Percentiles rank a stretch among this genome's conserved stretches.
phyloP scores from a whole-genome alignment of 352 stramenopile species.

The Phytophthora parvispora region DNA sequence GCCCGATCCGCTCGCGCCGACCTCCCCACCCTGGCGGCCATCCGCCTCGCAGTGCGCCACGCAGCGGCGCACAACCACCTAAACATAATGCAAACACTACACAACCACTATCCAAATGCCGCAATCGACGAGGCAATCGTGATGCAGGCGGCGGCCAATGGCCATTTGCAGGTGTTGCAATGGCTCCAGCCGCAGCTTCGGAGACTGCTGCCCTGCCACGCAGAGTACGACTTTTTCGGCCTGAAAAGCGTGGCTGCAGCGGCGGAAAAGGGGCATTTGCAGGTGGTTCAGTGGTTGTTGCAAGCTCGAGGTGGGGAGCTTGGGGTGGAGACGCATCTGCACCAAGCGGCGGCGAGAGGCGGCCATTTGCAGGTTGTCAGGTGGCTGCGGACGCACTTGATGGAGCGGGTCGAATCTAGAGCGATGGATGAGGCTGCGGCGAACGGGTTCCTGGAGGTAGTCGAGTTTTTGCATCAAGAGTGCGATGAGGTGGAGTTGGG shows the following conservation, averaged over 20 bases:
- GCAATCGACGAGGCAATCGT: slow-evolving; percentile 16
- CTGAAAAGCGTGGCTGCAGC: slow-evolving; percentile 12
- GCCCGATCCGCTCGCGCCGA: not conserved
- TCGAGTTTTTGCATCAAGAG: slow-evolving; percentile 34
- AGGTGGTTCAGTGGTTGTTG: slow-evolving; percentile 38
- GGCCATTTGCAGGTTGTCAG: slow-evolving; percentile 34
- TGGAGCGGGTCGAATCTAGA: slow-evolving; percentile 16
- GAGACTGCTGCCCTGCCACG: slow-evolving; percentile 5
- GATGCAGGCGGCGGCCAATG: slow-evolving; percentile 23
- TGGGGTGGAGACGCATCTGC: slow-evolving; percentile 18
- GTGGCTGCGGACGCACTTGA: slow-evolving; percentile 33
- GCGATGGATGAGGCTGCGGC: slow-evolving; percentile 34
- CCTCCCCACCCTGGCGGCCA: slow-evolving; percentile 21
- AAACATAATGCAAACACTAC: slow-evolving; percentile 22
- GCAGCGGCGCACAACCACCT: slow-evolving; percentile 22
- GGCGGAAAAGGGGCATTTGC: slow-evolving; percentile 34
- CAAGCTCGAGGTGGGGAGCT: not conserved
- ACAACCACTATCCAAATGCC: slow-evolving; percentile 4
- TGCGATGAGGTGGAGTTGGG: slow-evolving; percentile 18
- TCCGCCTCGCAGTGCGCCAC: slow-evolving; percentile 27
- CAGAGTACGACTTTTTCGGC: slow-evolving; percentile 20
- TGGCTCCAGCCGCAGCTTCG: slow-evolving; percentile 20
- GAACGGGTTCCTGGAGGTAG: slow-evolving; percentile 28
- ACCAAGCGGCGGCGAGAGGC: slow-evolving; percentile 31
- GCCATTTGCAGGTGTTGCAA: slow-evolving; percentile 25